These are phyloP conservation scores for Chimonanthus praecox DNA, from an alignment of 164 flowering plant species.

Conservation along the genomic window DNA sequence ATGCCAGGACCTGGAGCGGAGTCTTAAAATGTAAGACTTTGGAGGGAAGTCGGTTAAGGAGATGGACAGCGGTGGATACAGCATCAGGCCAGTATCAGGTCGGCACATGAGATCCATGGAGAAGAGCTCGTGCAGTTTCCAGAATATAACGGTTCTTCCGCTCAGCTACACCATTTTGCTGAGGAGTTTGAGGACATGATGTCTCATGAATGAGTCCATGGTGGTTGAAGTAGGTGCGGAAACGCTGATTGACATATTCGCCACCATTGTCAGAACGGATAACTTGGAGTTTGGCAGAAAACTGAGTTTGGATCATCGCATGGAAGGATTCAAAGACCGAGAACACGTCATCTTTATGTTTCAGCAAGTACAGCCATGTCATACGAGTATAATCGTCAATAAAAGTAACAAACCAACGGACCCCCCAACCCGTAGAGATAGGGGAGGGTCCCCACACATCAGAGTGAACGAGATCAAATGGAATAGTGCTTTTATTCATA, in stretches of 20 bases:
- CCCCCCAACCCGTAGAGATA: neutral
- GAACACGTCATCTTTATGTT: neutral
- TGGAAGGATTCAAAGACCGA: neutral
- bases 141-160: neutral
- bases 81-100: neutral
- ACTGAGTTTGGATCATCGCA: too few relatives aligned
- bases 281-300: neutral
- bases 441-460: constrained; percentile 7
- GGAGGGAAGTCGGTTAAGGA: neutral
- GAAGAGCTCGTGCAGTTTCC: neutral
- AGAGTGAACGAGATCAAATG: neutral
- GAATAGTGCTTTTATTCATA: constrained; percentile 5
- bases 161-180: constrained; percentile 3
- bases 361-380: constrained; percentile 5
- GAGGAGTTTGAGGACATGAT: neutral
- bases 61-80: neutral
- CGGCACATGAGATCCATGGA: neutral
- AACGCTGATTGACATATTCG: neutral
- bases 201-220: constrained; percentile 2
- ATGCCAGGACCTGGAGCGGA: neutral
- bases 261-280: neutral
- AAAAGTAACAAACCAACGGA: constrained; percentile 7
- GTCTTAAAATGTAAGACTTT: neutral
- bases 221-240: neutral
- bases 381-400: constrained; percentile 5